Evolutionary conservation across 495 filamentous ascomycete genomes (phyloP), one percentile per base, ranked within the genome.

Genomic region (Xylaria longipes): DNA sequence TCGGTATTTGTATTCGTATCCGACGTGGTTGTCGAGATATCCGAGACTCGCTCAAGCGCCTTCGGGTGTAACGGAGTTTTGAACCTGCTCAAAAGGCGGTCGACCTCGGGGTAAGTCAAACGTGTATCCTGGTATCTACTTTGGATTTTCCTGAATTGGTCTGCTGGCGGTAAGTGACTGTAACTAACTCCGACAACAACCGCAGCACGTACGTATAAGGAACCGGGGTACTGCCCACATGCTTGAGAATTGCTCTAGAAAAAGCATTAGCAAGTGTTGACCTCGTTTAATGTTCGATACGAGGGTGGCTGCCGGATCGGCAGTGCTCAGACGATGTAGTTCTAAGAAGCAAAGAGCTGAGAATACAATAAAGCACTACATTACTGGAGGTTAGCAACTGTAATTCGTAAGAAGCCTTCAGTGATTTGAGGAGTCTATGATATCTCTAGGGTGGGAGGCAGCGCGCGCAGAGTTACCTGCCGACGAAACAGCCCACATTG

Each of bases 1-100:
- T 74, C 41, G 12, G 67, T 45, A 22, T 60, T 57, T 22, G 20
- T 65, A 15, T 43, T 39, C 27, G 33, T 20, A 8, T 57, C 37
- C 29, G 52, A 12, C 29, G 14, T 12, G 1, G n/a, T 46, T n/a
- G 41, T 27, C 22, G 52, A 37, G 35, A 45, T 31, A 20, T 72
- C 9, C 37, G 8, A 69, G 29, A 39, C 15, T 52, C 50, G 41
- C 2, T 67, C 48, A 5, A 72, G 46, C 3, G 63, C 68, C 45
- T 76, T 74, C 12, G 75, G 75, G 20, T 76, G 72, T 35, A 76
- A 48, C 14, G 75, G 75, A 62, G 72, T 74, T 57, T 64, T 76
- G 15, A 73, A 45, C 31, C 29, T 41, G 31, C 57, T 68, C 25
- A 76, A 33, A 14, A 74, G 22, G 7, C 39, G 56, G 31, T 76